A percentile compares a stretch with the other conserved stretches of the same genome.
Conservation (phyloP, 2,329 filamentous ascomycete genomes). For the Aspergillus latus region DNA sequence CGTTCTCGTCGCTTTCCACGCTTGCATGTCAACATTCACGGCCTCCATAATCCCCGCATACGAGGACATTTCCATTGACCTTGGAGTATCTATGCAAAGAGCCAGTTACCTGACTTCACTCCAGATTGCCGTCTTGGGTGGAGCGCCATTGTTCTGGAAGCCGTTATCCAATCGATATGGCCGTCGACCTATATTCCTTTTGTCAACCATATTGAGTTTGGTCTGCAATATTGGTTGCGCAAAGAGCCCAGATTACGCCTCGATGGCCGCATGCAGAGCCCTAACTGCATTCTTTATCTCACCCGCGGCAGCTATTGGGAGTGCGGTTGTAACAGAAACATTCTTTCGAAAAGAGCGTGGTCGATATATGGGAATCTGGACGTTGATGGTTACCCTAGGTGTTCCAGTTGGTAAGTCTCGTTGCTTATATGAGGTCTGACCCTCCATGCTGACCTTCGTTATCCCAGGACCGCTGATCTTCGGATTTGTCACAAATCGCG, state of each 20-base stretch:
- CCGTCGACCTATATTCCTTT: conserved; percentile 55
- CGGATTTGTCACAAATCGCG: conserved; percentile 49
- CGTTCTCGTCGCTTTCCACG: conserved; percentile 57
- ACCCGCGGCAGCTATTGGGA: conserved; percentile 56
- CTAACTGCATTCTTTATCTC: conserved; percentile 58
- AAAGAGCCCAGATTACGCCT: conserved; percentile 49
- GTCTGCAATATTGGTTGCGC: conserved; percentile 59
- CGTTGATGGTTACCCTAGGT: conserved; percentile 53
- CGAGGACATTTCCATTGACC: conserved; percentile 50
- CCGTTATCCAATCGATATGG: conserved; percentile 56
- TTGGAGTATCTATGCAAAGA: conserved; percentile 49
- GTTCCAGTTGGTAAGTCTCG: conserved; percentile 37
- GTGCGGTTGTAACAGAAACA: conserved; percentile 58
- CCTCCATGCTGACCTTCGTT: conserved; percentile 10
- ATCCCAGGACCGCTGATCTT: conserved; percentile 37
- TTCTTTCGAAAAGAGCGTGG: conserved; percentile 58
- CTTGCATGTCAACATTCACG: conserved; percentile 59
- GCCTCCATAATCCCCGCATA: conserved; percentile 59
- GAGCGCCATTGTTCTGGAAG: conserved; percentile 57
- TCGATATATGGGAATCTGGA: conserved; percentile 60
- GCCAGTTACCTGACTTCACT: conserved; percentile 57
- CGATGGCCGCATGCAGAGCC: conserved; percentile 54
- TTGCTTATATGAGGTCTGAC: neutral
- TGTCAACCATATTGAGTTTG: conserved; percentile 51
- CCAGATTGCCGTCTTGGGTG: conserved; percentile 56